Conservation (phyloP, 208 protist species). For the Herpetomonas tarakana region DNA sequence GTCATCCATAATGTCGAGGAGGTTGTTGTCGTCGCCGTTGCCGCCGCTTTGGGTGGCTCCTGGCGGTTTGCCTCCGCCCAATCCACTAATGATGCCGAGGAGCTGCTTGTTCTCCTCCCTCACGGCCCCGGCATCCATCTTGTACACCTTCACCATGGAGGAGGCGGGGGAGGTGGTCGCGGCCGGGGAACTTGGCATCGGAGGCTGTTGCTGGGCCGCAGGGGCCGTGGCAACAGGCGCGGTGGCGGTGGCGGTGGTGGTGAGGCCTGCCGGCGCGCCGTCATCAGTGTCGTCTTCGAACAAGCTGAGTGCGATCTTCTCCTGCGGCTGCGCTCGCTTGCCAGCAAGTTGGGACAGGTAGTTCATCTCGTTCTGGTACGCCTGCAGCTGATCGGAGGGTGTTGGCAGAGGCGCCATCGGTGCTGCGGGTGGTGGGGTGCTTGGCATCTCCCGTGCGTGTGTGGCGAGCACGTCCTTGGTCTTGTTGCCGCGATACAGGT, state of each 20-base stretch:
- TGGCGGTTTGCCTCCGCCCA: conserved; percentile 11
- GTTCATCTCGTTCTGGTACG: conserved; percentile 52
- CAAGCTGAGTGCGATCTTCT: conserved; percentile 40
- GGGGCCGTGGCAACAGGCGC: conserved; percentile 10
- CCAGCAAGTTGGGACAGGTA: conserved; percentile 51
- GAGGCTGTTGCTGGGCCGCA: background rate
- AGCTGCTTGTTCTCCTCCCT: conserved; percentile 51
- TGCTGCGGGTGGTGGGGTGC: background rate
- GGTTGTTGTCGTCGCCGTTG: conserved; percentile 14
- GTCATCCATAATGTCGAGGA: conserved; percentile 89
- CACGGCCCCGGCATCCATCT: conserved; percentile 35
- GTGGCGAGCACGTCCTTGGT: conserved; percentile 16
- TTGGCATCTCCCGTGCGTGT: conserved; percentile 28
- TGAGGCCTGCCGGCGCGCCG: background rate
- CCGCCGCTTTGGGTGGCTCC: background rate
- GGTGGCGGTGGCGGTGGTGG: background rate
- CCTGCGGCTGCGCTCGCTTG: conserved; percentile 6
- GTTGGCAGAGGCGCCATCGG: background rate
- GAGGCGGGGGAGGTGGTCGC: background rate
- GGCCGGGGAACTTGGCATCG: background rate
- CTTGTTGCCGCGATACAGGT: conserved; percentile 43
- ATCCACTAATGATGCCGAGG: conserved; percentile 41
- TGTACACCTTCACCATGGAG: conserved; percentile 17
- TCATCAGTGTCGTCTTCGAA: conserved; percentile 36
- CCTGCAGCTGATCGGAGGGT: conserved; percentile 15